These are phyloP conservation scores for Botrytis fragariae DNA, from an alignment of 2,329 filamentous ascomycete genomes.

Conservation along the genomic window DNA sequence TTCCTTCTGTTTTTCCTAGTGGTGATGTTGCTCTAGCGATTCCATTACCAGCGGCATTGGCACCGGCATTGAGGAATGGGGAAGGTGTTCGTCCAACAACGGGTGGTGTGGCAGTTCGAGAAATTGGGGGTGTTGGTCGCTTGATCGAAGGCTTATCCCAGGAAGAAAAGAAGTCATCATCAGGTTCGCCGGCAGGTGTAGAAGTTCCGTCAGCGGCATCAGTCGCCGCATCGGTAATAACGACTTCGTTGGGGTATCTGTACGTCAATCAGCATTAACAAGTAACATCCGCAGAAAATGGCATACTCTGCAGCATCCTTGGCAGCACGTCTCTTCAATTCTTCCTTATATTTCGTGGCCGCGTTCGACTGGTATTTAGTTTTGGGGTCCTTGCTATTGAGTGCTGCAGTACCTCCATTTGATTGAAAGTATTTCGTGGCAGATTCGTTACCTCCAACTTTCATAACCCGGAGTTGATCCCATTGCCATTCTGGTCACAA, in stretches of 20 bases:
- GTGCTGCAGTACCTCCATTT: conserved; percentile 87
- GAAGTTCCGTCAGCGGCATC: conserved; percentile 60
- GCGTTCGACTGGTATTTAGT: conserved; percentile 93
- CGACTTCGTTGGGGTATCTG: conserved; percentile 81
- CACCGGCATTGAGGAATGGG: conserved; percentile 77
- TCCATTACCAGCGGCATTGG: conserved; percentile 68
- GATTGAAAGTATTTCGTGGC: conserved; percentile 98
- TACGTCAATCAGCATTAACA: conserved; percentile 28
- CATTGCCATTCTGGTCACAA: conserved; percentile 81
- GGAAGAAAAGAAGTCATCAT: conserved; percentile 97
- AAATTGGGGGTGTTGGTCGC: conserved; percentile 88
- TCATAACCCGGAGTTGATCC: conserved; percentile 96
- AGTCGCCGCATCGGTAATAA: conserved; percentile 70
- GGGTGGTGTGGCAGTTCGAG: conserved; percentile 82
- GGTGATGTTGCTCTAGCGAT: conserved; percentile 79
- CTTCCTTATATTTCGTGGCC: conserved; percentile 98
- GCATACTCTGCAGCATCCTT: conserved; percentile 80
- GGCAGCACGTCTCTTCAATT: conserved; percentile 81
- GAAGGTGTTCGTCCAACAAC: conserved; percentile 77
- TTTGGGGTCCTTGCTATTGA: conserved; percentile 95
- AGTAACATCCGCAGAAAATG: neutral
- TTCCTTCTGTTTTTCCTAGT: conserved; percentile 60
- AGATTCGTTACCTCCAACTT: conserved; percentile 96
- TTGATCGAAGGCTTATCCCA: conserved; percentile 99
- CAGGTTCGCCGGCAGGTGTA: conserved; percentile 77